Percentiles rank a stretch among this genome's conserved stretches.
Conservation (phyloP, 176 grass and related monocot species). For the Eleusine indica region DNA sequence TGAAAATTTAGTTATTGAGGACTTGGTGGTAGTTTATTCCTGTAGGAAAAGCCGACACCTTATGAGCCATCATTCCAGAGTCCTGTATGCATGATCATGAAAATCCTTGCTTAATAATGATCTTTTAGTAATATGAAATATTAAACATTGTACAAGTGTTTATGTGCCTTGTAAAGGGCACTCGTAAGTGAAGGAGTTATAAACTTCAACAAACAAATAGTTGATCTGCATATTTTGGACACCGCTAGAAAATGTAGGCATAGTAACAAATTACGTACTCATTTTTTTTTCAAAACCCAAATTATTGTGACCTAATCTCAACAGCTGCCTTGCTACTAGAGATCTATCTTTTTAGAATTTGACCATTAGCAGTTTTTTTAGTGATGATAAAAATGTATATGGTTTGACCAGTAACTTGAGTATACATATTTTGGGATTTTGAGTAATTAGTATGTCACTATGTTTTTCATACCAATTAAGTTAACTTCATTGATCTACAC, state of each 20-base stretch:
- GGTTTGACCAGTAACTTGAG: background rate
- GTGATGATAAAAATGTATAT: background rate
- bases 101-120: background rate
- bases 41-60: background rate
- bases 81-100: background rate
- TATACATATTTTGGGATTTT: background rate
- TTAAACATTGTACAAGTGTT: no score
- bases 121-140: no score
- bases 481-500: background rate
- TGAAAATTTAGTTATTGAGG: background rate
- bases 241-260: background rate
- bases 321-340: background rate
- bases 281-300: constrained; percentile 2
- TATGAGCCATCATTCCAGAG: background rate
- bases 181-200: background rate
- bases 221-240: background rate
- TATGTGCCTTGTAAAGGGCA: background rate
- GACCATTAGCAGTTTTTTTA: background rate
- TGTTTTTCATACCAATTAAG: background rate
- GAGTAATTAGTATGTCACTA: constrained; percentile 7
- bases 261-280: background rate
- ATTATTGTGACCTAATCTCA: background rate
- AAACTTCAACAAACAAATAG: constrained; percentile 1
- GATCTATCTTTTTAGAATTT: constrained; percentile 3
- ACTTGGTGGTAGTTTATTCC: background rate